Evolutionary conservation across 148 eudicot species (phyloP), one percentile per base, ranked within the genome.

Genomic region (Camellia lanceoleosa): DNA sequence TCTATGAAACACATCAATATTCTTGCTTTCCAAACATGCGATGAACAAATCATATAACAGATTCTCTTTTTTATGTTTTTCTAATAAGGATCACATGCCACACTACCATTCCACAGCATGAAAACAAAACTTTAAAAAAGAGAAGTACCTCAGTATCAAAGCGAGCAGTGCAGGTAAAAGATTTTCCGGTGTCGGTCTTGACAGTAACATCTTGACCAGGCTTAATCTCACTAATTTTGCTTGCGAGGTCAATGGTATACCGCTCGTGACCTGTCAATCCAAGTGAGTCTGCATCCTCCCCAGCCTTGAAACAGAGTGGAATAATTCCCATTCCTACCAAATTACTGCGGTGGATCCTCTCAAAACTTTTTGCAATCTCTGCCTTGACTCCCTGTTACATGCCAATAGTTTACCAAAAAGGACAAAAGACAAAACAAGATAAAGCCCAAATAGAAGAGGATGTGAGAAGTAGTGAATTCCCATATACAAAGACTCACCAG

Each of bases 291-390:
- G 87, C 87, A 79, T 87, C 89, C 74, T 87, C 85, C 60, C 89
- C 89, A 41, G 89, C 14, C 82, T 87, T 87, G 82, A 87, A 87
- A 64, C 89, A 87, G 47, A 87, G 84, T 16, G 89, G 89, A 52
- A 87, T 71, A 52, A 87, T 84, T n/a, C 89, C 89, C 89, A 87
- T 87, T 19, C 89, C 89, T 10, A 87, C 89, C 81, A 87, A 85
- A 68, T 87, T 84, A 61, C 89, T 87, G 6, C 85, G 81, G 44
- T 87, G 89, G 80, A 87, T 87, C 83, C 87, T 84, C 73, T 87
- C 89, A 80, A 84, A 87, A 63, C 85, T 82, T 70, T 87, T 87
- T 61, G 89, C 84, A 78, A 87, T 87, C 61, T 84, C 87, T 41
- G 89, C 89, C 79, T 87, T 87, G 55, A 87, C 87, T 18, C 89